A percentile compares a stretch with the other conserved stretches of the same genome.
phyloP scores from a whole-genome alignment of 768 basidiomycete genomes.

The Gymnopilus dilepis region DNA sequence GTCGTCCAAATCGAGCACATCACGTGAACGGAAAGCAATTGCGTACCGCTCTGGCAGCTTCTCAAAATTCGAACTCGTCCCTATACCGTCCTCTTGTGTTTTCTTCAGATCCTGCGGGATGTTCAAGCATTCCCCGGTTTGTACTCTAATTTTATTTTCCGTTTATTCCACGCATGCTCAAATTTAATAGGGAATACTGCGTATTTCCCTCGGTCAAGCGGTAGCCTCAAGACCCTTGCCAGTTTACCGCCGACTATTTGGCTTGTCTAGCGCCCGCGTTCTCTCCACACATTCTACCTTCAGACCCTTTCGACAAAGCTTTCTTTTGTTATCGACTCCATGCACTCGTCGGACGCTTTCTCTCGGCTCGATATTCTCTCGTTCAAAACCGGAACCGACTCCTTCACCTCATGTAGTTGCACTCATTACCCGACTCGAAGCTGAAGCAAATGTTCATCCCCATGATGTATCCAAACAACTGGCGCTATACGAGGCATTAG shows the following conservation, averaged over 20 bases:
- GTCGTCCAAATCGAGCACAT: constrained; percentile 13
- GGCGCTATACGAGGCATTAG: constrained; percentile 67
- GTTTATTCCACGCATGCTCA: constrained; percentile 21
- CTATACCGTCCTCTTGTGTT: constrained; percentile 8
- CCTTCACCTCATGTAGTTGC: constrained; percentile 73
- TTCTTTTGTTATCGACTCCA: constrained; percentile 14
- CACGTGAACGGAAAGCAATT: constrained; percentile 25
- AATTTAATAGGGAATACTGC: constrained; percentile 45
- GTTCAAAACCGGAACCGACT: constrained; percentile 47
- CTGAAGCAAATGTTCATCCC: constrained; percentile 76
- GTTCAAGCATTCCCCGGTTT: constrained; percentile 34
- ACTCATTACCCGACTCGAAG: constrained; percentile 74
- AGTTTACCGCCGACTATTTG: constrained; percentile 24
- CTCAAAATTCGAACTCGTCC: constrained; percentile 9
- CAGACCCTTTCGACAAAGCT: constrained; percentile 11
- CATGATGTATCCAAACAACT: constrained; percentile 74
- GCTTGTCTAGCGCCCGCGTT: constrained; percentile 15
- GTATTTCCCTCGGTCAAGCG: constrained; percentile 32
- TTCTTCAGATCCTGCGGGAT: constrained; percentile 25
- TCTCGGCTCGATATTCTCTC: constrained; percentile 51
- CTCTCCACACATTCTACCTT: constrained; percentile 16
- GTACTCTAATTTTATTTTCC: constrained; percentile 16
- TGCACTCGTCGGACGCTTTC: constrained; percentile 35
- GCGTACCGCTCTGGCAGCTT: constrained; percentile 12
- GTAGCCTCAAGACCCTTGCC: constrained; percentile 23